Base-by-base conservation (phyloP, 352 stramenopile species). In the Hyaloperonospora brassicae region DNA sequence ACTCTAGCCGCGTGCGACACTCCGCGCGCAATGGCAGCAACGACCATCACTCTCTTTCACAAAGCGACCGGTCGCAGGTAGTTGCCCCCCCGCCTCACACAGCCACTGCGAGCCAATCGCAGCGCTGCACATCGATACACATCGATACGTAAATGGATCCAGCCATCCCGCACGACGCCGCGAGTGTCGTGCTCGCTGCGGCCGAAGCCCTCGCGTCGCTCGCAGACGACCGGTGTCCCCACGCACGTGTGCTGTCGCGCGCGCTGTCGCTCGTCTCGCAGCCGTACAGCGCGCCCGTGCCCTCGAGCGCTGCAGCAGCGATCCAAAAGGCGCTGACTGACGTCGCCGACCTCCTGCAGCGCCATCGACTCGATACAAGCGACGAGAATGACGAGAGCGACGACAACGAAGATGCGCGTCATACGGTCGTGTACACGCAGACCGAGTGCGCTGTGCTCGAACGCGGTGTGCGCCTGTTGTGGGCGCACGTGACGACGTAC, bases 401-500 rank as follows among this genome's bases (percentile, higher is more conserved):
- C 8, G 27, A 34, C 27, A 34, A 34, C 8, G 27, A 8, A 9
- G 27, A 34, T 8, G 27, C 4, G 4, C 27, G 27, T 34, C 27
- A 8, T 34, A 34, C 49, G 0, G 31, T 47, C 0, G 46, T 40
- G 34, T 78, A 78, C 52, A 54, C 57, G 7, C 4, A 21, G 0
- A 56, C 57, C 30, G 64, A 86, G 43, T 41, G 62, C 13, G 41
- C 57, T 31, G 57, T 67, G 17, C 55, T 89, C 22, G 62, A 68
- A 9, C 49, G 30, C 27, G 74, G 64, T 1, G 43, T 87, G 48
- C 55, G 59, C 8, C 48, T 76, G 46, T 61, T 91, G 25, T 91
- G 80, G 80, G 55, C 67, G 0, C 77, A 86, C 40, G 76, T 81
- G 30, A 77, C 68, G 21, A 76, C 66, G 34, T 84, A 84, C 50